Evolutionary conservation across 1,139 yeast genomes (phyloP), one percentile per base, ranked within the genome.

Genomic region (Debaryomyces udenii): DNA sequence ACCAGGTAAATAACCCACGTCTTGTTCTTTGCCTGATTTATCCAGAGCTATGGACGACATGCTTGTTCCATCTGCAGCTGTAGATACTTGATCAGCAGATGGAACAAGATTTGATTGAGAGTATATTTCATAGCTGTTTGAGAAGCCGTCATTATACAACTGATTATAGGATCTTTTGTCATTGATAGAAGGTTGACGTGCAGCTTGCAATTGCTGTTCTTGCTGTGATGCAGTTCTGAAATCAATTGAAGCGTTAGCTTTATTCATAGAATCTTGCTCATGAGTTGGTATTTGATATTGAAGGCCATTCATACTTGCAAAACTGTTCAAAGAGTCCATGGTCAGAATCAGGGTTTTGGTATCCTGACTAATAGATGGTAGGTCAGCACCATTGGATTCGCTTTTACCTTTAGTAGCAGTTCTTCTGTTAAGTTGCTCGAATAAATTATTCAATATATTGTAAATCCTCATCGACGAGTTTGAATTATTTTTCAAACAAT

Each of bases 391-490:
- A 18, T 11, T 11, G 9, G 39, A 15, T 10, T 40, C 40, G 13
- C 13, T 30, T 14, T 27, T 40, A 9, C 35, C 38, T 15, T 37
- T 39, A 15, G 62, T 68, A 1, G 83, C 86, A 1, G 87, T 81
- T 56, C 76, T 75, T 59, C 84, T 70, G 56, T 87, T 86, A 57
- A 90, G 71, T 58, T 86, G 90, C 55, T 88, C 95, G 61, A 90
- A 90, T 48, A 90, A 66, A 10, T 86, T 82, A 57, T 87, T 86
- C 56, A 90, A 74, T 42, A 89, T 79, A 52, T 83, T 83, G 62
- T 86, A 88, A 13, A 93, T 89, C 49, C 96, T 72, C 45, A 80
- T 74, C 0, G 96, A 93, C 9, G 96, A 86, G 61, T 79, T 78
- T 35, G 93, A 83, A 46, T 83, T 79, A 51, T 82, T 86, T 56